Percentiles rank a stretch among this genome's conserved stretches.
phyloP scores from a whole-genome alignment of 352 stramenopile genomes.

The Pythium aquatile region DNA sequence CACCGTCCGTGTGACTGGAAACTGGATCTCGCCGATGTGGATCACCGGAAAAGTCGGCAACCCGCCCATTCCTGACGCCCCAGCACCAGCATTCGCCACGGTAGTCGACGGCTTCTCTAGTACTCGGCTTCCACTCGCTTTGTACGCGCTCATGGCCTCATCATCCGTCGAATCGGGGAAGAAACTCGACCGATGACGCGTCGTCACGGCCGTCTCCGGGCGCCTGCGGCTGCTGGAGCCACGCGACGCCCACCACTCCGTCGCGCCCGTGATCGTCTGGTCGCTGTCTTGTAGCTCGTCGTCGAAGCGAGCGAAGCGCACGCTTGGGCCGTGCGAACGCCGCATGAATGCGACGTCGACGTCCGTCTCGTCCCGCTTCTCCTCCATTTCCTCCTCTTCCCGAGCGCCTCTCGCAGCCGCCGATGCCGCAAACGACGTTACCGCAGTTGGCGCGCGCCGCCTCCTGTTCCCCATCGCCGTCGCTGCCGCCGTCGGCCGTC shows the following conservation, averaged over 20 bases:
- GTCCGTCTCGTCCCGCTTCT: not conserved
- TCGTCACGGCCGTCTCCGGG: not conserved
- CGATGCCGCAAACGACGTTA: not conserved
- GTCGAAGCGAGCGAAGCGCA: conserved; percentile 52
- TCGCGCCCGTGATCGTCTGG: conserved; percentile 47
- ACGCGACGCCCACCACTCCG: conserved; percentile 9
- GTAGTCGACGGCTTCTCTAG: not conserved
- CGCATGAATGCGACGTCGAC: not conserved
- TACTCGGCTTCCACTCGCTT: not conserved
- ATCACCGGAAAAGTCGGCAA: conserved; percentile 19
- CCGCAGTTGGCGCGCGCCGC: not conserved
- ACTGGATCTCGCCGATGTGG: conserved; percentile 55
- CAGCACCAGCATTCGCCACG: conserved; percentile 2
- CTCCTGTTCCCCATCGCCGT: not conserved
- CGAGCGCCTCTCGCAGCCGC: not conserved
- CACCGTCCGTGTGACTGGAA: conserved; percentile 61
- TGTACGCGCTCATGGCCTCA: conserved; percentile 30
- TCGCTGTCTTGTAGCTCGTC: conserved; percentile 63
- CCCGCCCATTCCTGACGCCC: not conserved
- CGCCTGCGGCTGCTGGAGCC: conserved; percentile 8
- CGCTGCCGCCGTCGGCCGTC: not conserved
- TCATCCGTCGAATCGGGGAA: conserved; percentile 79
- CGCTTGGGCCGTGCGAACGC: not conserved
- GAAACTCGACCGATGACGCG: conserved; percentile 44
- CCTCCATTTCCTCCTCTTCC: conserved; percentile 1